Base-by-base conservation (phyloP, 225 moss, liverwort and hornwort genomes). In the Pseudisothecium myosuroides region DNA sequence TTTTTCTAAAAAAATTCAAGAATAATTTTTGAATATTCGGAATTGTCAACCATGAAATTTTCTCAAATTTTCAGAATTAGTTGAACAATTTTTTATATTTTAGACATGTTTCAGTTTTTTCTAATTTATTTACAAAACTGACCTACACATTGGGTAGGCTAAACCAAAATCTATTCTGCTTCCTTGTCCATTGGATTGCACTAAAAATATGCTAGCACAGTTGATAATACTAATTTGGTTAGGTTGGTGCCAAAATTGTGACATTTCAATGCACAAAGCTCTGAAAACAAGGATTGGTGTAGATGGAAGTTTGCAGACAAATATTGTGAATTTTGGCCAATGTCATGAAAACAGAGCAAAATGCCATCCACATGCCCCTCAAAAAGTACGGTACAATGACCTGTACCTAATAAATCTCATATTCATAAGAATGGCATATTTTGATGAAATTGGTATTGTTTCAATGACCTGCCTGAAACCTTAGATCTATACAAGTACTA, bases 131-230 rank as follows among this genome's bases (percentile, higher is more conserved):
- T 45, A 45, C 45, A 45, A 45, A 45, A 45, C 45, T 45, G 45
- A 45, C 45, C 45, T 45, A 45, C 45, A 45, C 45, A 45, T 8
- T 6, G 45, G 45, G 45, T 92, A 94, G 17, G 94, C 95, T 84
- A 92, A 67, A 84, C 92, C 94, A 88, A 95, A 95, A 85, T 93
- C 93, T 37, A 94, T 90, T 56, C 92, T 90, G 20, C 88, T 96
- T 95, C 59, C 94, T 93, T 95, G 92, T 14, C 92, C 92, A 88
- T 90, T 92, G 71, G 89, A 93, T 64, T 96, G 76, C 76, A 52
- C 95, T 49, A 96, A 92, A 78, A 92, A 86, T 59, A 92, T 93
- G 22, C 5, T 22, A 34, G 54, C 26, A 16, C n/a, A 17, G 37
- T 78, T 27, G 26, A 17, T 4, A 56, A 27, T n/a, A 17, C 26